phyloP scores from a whole-genome alignment of 805 yeast genomes.

The Candida lessepsii region DNA sequence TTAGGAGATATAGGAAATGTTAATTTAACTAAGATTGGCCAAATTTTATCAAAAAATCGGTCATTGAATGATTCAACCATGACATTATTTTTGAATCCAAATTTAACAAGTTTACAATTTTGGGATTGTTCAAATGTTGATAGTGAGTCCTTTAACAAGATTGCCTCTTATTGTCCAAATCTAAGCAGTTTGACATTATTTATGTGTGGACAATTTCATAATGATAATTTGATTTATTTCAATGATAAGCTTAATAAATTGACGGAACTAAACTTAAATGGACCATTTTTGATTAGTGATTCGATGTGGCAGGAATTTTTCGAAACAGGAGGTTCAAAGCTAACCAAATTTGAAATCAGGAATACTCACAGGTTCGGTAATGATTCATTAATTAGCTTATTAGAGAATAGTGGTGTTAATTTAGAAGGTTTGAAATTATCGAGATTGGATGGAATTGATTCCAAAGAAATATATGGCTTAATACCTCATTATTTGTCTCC shows the following conservation, averaged over 20 bases:
- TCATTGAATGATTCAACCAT: conserved; percentile 73
- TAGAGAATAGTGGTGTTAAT: conserved; percentile 54
- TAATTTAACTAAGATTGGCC: conserved; percentile 69
- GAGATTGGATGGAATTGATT: conserved; percentile 69
- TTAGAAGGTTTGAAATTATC: conserved; percentile 60
- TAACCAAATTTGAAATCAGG: conserved; percentile 60
- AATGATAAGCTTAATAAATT: conserved; percentile 57
- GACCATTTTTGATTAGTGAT: conserved; percentile 83
- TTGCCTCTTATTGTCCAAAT: conserved; percentile 79
- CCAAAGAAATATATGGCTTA: conserved; percentile 55
- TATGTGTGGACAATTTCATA: conserved; percentile 93
- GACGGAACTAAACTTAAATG: conserved; percentile 65
- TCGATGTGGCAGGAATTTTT: conserved; percentile 77
- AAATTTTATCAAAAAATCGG: conserved; percentile 78
- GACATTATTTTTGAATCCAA: conserved; percentile 66
- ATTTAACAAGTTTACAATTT: conserved; percentile 58
- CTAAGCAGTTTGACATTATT: conserved; percentile 62
- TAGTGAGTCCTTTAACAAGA: conserved; percentile 59
- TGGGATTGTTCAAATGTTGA: conserved; percentile 91
- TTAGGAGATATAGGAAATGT: conserved; percentile 82
- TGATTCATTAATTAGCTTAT: conserved; percentile 58
- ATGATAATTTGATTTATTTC: conserved; percentile 66
- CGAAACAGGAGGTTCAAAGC: conserved; percentile 50
- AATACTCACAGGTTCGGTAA: conserved; percentile 83
- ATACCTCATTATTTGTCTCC: conserved; percentile 58